Evolutionary conservation across 2,329 filamentous ascomycete species (phyloP).

Genomic region (Alternaria ventricosa): DNA sequence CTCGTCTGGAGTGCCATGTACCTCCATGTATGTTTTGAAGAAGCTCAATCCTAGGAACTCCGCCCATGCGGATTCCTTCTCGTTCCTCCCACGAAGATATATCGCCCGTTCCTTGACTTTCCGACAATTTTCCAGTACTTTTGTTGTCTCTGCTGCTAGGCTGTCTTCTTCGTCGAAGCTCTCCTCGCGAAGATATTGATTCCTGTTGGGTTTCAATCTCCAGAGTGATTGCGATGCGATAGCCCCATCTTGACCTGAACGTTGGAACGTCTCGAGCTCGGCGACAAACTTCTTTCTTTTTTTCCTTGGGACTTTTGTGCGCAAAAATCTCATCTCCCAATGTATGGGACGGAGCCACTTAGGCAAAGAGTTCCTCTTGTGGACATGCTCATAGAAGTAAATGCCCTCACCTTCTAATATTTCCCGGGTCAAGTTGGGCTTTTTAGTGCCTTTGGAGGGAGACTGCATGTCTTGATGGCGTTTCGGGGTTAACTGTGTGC

Average conservation of each 20-base stretch:
- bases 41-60: neutral
- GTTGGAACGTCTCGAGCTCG: neutral
- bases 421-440: neutral
- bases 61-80: neutral
- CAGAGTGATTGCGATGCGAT: neutral
- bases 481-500: neutral
- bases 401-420: neutral
- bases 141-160: neutral
- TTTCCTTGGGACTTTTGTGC: neutral
- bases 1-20: neutral
- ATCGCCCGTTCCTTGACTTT: too few relatives aligned
- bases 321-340: too few relatives aligned
- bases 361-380: neutral
- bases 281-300: neutral
- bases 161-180: too few relatives aligned
- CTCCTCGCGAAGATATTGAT: too few relatives aligned
- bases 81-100: neutral
- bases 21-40: conserved; percentile 3
- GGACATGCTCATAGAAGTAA: neutral
- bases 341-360: neutral
- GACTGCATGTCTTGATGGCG: too few relatives aligned
- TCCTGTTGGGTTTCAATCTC: neutral
- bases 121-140: too few relatives aligned
- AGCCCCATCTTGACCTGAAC: neutral
- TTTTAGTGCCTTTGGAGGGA: neutral